Base-by-base conservation (phyloP, 441 rosid genomes). In the Sinapis alba region DNA sequence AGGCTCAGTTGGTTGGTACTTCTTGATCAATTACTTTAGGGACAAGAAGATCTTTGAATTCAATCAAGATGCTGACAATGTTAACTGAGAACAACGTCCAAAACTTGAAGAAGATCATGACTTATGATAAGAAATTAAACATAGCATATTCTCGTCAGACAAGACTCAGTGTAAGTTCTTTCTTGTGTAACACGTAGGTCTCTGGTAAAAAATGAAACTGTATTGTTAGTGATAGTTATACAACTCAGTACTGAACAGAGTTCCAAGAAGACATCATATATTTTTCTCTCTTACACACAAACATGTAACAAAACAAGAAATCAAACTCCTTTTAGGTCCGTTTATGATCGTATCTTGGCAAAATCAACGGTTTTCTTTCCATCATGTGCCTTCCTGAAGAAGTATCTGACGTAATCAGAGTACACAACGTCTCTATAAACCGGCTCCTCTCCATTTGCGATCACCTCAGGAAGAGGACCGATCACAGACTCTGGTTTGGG, bases 1-100 rank as follows among this genome's bases (percentile, higher is more conserved):
- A 6, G 84, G 84, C 26, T 93, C 90, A 27, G 67, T 93, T 64
- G 82, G 80, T 69, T 89, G 92, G 89, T 88, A 78, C 71, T 89
- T 86, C 71, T 56, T 87, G 77, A 87, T 93, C 77, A 86, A 80
- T 3, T 76, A 84, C 65, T 84, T 86, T 24, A 91, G 81, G 82
- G 7, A 83, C 64, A 88, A 75, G 80, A 83, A 72, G 79, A 43
- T 82, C 1, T 82, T 92, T 60, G 36, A 76, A 57, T 89, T 83
- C 80, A 81, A 68, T 68, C 64, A 43, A 28, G 81, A 56, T 24
- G 84, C 0, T 9, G 20, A 68, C 32, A 68, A 67, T 65, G 77
- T 6, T 45, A 53, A 68, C 2, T 61, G 53, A 60, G 74, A 68
- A 18, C 77, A 68, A 16, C 77, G 27, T 60, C 65, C 61, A 18